phyloP scores from a whole-genome alignment of 169 alveolate genomes.

The Plasmodium yoelii region DNA sequence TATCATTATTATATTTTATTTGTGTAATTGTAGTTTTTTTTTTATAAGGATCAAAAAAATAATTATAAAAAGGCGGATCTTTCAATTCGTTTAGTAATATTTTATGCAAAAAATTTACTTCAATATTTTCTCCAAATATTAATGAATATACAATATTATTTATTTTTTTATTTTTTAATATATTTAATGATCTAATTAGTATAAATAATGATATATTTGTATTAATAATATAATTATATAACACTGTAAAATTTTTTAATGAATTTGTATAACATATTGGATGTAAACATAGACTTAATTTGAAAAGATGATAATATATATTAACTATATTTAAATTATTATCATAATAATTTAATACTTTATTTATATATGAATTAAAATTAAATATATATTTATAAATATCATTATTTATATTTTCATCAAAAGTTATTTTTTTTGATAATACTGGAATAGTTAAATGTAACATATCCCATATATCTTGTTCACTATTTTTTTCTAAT shows the following conservation, averaged over 20 bases:
- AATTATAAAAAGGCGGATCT: constrained; percentile 64
- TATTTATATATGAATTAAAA: constrained; percentile 30
- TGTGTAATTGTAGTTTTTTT: constrained; percentile 13
- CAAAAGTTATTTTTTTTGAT: constrained; percentile 65
- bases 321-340: constrained; percentile 10
- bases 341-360: constrained; percentile 11
- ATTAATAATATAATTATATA: constrained; percentile 49
- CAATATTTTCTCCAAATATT: constrained; percentile 55
- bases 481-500: constrained; percentile 7
- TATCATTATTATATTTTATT: constrained; percentile 8
- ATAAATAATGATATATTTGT: constrained; percentile 45
- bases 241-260: constrained; percentile 48
- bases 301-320: constrained; percentile 36
- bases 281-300: constrained; percentile 26
- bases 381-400: constrained; percentile 50
- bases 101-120: constrained; percentile 23
- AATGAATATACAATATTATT: constrained; percentile 43
- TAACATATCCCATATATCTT: constrained; percentile 11
- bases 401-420: constrained; percentile 44
- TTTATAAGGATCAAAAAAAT: constrained; percentile 52
- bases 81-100: constrained; percentile 54
- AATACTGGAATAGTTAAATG: constrained; percentile 41
- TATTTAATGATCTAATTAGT: constrained; percentile 37
- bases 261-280: constrained; percentile 66
- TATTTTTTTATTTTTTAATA: constrained; percentile 46